A percentile compares a stretch with the other conserved stretches of the same genome.
These are phyloP conservation scores for Penicillium angulare DNA, from an alignment of 495 filamentous ascomycete genomes.

Conservation along the genomic window DNA sequence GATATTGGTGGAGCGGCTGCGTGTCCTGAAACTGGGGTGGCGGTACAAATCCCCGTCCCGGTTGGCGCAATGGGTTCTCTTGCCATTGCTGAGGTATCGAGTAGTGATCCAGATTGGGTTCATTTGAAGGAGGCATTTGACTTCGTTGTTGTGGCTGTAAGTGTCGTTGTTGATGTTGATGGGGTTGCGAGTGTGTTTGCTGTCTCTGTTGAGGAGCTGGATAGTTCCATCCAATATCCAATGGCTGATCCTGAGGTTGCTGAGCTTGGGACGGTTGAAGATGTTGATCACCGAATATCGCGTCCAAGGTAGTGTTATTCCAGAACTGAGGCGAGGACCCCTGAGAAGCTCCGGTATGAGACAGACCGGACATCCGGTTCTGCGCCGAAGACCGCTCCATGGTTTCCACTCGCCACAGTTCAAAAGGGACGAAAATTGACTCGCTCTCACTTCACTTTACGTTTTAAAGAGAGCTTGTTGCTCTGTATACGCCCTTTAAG, in stretches of 20 bases:
- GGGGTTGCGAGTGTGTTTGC: not conserved
- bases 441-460: constrained; percentile 15
- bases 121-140: constrained; percentile 23
- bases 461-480: not conserved
- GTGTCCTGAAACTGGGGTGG: constrained; percentile 28
- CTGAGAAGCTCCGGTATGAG: constrained; percentile 27
- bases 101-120: constrained; percentile 35
- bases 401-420: constrained; percentile 10
- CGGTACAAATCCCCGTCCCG: constrained; percentile 25
- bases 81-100: constrained; percentile 39
- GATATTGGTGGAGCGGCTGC: constrained; percentile 36
- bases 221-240: constrained; percentile 38
- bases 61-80: constrained; percentile 30
- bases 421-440: constrained; percentile 4
- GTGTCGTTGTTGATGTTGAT: constrained; percentile 1
- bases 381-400: constrained; percentile 45
- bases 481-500: not conserved
- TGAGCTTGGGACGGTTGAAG: constrained; percentile 23
- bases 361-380: constrained; percentile 33
- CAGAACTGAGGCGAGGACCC: constrained; percentile 33
- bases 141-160: constrained; percentile 33
- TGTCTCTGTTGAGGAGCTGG: constrained; percentile 29
- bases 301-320: constrained; percentile 29
- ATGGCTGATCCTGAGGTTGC: constrained; percentile 29
- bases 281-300: too few relatives aligned